phyloP scores from a whole-genome alignment of 2,329 filamentous ascomycete genomes.

The Fusarium nelsonii region DNA sequence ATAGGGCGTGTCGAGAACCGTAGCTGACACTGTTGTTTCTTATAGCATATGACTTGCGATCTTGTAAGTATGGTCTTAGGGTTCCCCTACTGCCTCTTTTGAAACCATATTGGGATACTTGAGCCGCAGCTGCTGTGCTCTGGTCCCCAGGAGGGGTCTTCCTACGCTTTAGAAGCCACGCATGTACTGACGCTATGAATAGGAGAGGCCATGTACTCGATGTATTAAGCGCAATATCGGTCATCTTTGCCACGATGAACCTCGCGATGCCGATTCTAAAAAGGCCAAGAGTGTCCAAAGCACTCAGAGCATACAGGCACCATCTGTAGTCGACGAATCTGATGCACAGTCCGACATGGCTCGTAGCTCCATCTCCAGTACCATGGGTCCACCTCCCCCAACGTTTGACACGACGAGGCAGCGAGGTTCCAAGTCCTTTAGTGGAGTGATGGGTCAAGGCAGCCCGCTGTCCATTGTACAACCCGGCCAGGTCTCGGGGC shows the following conservation, averaged over 20 bases:
- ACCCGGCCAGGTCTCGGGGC: conserved; percentile 75
- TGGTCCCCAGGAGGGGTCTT: conserved; percentile 15
- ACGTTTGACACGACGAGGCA: conserved; percentile 53
- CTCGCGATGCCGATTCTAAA: conserved; percentile 84
- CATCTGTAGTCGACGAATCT: conserved; percentile 71
- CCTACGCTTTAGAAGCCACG: conserved; percentile 24
- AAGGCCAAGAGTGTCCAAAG: conserved; percentile 75
- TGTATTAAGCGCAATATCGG: conserved; percentile 99
- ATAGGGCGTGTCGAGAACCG: conserved; percentile 34
- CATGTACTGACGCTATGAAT: conserved; percentile 49
- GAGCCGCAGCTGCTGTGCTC: conserved; percentile 28
- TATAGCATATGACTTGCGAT: conserved; percentile 91
- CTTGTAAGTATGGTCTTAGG: conserved; percentile 71
- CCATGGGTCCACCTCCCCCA: conserved; percentile 67
- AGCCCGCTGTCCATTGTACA: conserved; percentile 77
- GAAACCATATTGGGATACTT: conserved; percentile 19
- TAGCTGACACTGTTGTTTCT: conserved; percentile 47
- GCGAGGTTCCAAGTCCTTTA: conserved; percentile 59
- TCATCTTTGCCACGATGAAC: conserved; percentile 97
- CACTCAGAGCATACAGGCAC: conserved; percentile 56
- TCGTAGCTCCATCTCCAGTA: conserved; percentile 67
- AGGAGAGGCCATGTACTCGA: conserved; percentile 96
- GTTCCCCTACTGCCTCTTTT: conserved; percentile 44
- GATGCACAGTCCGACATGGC: conserved; percentile 64
- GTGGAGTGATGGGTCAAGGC: conserved; percentile 61